Conservation (phyloP, 1,284 basidiomycete species). For the Cryptococcus jaspeensis region DNA sequence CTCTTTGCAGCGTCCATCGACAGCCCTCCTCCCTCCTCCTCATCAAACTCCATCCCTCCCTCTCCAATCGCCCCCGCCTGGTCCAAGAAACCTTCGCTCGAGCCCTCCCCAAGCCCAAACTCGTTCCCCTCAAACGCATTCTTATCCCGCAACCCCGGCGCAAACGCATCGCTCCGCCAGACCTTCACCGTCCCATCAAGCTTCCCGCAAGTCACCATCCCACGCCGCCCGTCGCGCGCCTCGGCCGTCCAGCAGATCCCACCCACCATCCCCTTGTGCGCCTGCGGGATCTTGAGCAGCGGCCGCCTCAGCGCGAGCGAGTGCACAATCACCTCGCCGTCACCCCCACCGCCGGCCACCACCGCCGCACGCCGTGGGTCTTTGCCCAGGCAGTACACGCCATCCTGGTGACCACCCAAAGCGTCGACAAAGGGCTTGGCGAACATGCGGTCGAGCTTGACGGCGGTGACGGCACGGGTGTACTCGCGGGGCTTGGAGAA, state of each 20-base stretch:
- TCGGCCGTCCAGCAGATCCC: constrained; percentile 57
- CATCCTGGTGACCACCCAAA: constrained; percentile 91
- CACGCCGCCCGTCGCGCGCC: constrained; percentile 56
- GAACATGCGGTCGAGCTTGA: constrained; percentile 96
- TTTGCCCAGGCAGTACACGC: constrained; percentile 82
- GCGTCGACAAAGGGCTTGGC: constrained; percentile 92
- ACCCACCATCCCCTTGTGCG: constrained; percentile 90
- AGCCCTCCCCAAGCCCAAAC: constrained; percentile 33
- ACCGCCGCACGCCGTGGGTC: constrained; percentile 74
- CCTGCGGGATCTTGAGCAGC: constrained; percentile 68
- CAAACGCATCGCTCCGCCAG: constrained; percentile 63
- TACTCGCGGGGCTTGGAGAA: constrained; percentile 91
- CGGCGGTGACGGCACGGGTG: constrained; percentile 88
- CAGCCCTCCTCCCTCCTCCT: constrained; percentile 47
- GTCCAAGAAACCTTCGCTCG: constrained; percentile 33
- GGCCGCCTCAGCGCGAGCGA: constrained; percentile 71
- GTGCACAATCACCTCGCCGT: constrained; percentile 91
- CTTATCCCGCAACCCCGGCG: constrained; percentile 44
- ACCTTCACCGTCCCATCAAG: constrained; percentile 89
- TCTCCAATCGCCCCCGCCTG: constrained; percentile 46
- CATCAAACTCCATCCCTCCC: constrained; percentile 33
- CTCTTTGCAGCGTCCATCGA: constrained; percentile 44
- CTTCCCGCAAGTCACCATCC: constrained; percentile 79
- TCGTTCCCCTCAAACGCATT: constrained; percentile 47
- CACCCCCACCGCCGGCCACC: constrained; percentile 92